phyloP scores from a whole-genome alignment of 2,329 filamentous ascomycete genomes.

The Fusarium sp. region DNA sequence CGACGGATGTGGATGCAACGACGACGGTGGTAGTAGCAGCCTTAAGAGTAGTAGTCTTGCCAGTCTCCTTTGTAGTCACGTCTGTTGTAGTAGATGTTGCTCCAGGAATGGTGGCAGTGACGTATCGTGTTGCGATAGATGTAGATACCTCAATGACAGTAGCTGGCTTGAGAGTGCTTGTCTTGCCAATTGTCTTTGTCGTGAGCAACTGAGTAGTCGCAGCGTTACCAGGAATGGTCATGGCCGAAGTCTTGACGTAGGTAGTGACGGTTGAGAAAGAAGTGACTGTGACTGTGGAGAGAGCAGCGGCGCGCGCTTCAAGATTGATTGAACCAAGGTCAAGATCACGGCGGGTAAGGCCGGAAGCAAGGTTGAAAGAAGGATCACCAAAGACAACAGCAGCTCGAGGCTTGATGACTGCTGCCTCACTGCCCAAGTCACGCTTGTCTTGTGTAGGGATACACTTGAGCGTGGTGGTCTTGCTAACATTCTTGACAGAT shows the following conservation, averaged over 20 bases:
- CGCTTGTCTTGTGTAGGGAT: constrained; percentile 38
- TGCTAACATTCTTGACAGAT: constrained; percentile 32
- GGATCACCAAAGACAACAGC: constrained; percentile 33
- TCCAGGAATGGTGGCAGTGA: constrained; percentile 29
- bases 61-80: constrained; percentile 33
- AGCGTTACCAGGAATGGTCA: constrained; percentile 31
- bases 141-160: constrained; percentile 29
- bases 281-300: constrained; percentile 24
- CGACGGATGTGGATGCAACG: constrained; percentile 27
- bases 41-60: constrained; percentile 43
- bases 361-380: constrained; percentile 8
- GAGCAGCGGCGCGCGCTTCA: constrained; percentile 21
- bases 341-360: constrained; percentile 25
- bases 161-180: constrained; percentile 22
- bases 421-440: neutral
- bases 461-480: constrained; percentile 41
- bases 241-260: constrained; percentile 29
- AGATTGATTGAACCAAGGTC: constrained; percentile 24
- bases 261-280: constrained; percentile 31
- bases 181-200: constrained; percentile 29
- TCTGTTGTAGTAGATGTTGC: constrained; percentile 31
- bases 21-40: constrained; percentile 30
- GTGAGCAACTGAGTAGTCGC: constrained; percentile 28
- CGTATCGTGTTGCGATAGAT: constrained; percentile 19
- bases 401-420: constrained; percentile 8